Evolutionary conservation across 2,329 filamentous ascomycete genomes (phyloP).

Genomic region (Colletotrichum sp.): DNA sequence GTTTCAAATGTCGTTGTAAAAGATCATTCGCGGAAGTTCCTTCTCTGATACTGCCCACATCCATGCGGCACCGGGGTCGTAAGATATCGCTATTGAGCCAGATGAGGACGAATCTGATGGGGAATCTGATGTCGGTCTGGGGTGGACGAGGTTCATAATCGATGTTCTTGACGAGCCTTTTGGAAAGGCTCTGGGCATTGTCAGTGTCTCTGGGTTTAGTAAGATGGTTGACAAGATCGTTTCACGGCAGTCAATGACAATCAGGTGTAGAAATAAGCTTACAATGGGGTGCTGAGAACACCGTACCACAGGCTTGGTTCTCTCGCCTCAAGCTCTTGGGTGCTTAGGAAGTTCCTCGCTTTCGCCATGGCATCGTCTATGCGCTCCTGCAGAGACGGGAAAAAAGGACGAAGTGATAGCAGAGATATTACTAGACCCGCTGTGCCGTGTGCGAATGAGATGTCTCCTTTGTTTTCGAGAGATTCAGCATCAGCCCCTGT

Average conservation of each 20-base stretch:
- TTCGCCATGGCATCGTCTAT: conserved; percentile 59
- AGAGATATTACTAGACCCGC: conserved; percentile 67
- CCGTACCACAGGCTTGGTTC: conserved; percentile 71
- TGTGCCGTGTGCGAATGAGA: conserved; percentile 71
- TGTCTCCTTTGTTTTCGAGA: conserved; percentile 37
- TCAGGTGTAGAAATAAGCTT: conserved; percentile 23
- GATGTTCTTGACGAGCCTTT: neutral
- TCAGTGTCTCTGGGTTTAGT: conserved; percentile 26
- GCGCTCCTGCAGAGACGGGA: conserved; percentile 55
- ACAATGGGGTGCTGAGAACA: conserved; percentile 68
- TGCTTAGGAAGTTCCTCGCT: conserved; percentile 58
- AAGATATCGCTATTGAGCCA: conserved; percentile 35
- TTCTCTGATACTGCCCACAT: conserved; percentile 38
- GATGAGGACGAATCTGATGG: conserved; percentile 25
- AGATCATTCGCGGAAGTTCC: conserved; percentile 37
- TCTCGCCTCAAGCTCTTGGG: conserved; percentile 46
- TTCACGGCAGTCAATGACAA: neutral
- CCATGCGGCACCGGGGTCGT: conserved; percentile 42
- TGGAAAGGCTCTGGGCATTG: neutral
- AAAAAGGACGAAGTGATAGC: conserved; percentile 58
- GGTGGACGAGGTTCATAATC: conserved; percentile 49
- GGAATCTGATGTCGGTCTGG: conserved; percentile 41
- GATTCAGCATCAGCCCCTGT: conserved; percentile 66
- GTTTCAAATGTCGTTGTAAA: conserved; percentile 30
- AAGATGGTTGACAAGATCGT: neutral